Percentiles rank a stretch among this genome's conserved stretches.
Conservation (phyloP, 805 yeast species). For the Zygoascus biomembranicola region DNA sequence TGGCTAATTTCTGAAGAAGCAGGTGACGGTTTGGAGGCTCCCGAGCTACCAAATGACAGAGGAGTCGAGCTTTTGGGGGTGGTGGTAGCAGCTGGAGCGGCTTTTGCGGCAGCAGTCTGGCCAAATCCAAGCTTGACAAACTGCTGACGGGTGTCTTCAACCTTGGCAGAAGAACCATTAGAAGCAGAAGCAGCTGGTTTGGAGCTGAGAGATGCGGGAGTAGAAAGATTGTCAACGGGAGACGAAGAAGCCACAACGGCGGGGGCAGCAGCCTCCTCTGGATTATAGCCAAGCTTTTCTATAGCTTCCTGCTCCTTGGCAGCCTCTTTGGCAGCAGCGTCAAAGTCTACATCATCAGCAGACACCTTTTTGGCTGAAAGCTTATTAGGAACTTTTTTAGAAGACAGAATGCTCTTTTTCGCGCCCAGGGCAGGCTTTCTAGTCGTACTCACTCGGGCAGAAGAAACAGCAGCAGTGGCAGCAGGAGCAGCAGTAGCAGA, state of each 20-base stretch:
- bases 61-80: slow-evolving; percentile 6
- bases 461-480: slow-evolving; percentile 15
- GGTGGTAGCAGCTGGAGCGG: slow-evolving; percentile 7
- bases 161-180: neutral
- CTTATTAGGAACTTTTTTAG: slow-evolving; percentile 21
- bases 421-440: slow-evolving; percentile 7
- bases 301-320: slow-evolving; percentile 68
- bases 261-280: slow-evolving; percentile 20
- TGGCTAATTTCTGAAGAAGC: slow-evolving; percentile 23
- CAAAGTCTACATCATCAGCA: slow-evolving; percentile 51
- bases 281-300: slow-evolving; percentile 37
- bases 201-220: slow-evolving; percentile 4
- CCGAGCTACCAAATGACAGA: neutral
- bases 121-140: slow-evolving; percentile 66
- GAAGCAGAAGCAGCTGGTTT: slow-evolving; percentile 10
- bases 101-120: slow-evolving; percentile 41
- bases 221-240: slow-evolving; percentile 1
- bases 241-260: slow-evolving; percentile 1
- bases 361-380: slow-evolving; percentile 27
- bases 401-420: slow-evolving; percentile 23
- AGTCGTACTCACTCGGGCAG: slow-evolving; percentile 5
- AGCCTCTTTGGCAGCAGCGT: slow-evolving; percentile 69
- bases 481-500: slow-evolving; percentile 11
- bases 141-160: slow-evolving; percentile 13
- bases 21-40: slow-evolving; percentile 1